Conservation (phyloP, 2,329 filamentous ascomycete species). For the Cladosporium oxysporum region DNA sequence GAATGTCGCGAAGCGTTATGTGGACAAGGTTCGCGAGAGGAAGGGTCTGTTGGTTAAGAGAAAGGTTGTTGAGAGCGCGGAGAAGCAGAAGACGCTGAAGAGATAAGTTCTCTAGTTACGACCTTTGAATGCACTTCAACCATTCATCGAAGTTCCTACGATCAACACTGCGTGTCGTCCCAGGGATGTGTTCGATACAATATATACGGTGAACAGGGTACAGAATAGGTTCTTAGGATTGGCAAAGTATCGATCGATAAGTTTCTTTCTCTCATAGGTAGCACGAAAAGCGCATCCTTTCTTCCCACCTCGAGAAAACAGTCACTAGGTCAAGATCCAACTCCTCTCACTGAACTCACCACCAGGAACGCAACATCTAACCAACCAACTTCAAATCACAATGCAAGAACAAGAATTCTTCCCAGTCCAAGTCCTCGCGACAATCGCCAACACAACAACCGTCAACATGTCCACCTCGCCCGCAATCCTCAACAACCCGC, state of each 20-base stretch:
- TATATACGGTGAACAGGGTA: background rate
- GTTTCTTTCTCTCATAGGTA: background rate
- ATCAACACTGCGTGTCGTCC: background rate
- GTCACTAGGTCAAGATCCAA: background rate
- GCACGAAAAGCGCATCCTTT: background rate
- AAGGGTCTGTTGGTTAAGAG: slow-evolving; percentile 85
- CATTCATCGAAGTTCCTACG: background rate
- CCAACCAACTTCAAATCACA: slow-evolving; percentile 1
- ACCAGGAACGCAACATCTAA: background rate
- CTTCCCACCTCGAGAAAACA: background rate
- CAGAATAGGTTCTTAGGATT: background rate
- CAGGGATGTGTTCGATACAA: background rate
- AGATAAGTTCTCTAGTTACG: slow-evolving; percentile 40
- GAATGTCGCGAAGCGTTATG: slow-evolving; percentile 94
- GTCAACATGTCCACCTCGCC: slow-evolving; percentile 14
- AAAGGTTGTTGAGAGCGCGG: slow-evolving; percentile 73
- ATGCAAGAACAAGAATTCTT: slow-evolving; percentile 9
- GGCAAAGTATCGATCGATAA: background rate
- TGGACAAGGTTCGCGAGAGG: slow-evolving; percentile 81
- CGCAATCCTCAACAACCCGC: background rate
- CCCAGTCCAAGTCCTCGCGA: slow-evolving; percentile 17
- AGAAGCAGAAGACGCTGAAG: slow-evolving; percentile 83
- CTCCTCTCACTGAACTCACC: too few relatives aligned
- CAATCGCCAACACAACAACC: slow-evolving; percentile 12
- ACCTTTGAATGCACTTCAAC: background rate